Evolutionary conservation across 1,284 basidiomycete genomes (phyloP).

Genomic region (Ustilago tritici): DNA sequence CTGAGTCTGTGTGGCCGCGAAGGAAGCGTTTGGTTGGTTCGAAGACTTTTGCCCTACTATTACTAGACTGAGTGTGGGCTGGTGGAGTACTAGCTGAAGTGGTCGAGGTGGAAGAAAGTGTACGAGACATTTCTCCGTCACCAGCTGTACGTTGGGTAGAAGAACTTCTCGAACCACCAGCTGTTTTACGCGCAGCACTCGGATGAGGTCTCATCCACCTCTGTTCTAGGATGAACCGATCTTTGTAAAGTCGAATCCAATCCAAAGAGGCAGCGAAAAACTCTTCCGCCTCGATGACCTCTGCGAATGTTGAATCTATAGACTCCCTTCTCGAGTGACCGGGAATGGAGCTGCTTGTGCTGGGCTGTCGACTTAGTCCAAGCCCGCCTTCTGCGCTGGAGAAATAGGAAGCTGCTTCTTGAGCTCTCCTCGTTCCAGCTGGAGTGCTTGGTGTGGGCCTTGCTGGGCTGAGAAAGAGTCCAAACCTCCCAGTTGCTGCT

Average conservation of each 20-base stretch:
- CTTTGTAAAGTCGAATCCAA: conserved; percentile 42
- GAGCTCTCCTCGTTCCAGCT: conserved; percentile 36
- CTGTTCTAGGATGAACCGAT: conserved; percentile 36
- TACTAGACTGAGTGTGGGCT: background rate
- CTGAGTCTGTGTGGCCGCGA: conserved; percentile 53
- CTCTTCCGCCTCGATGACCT: conserved; percentile 42
- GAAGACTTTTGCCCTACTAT: conserved; percentile 11
- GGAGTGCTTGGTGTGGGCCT: conserved; percentile 24
- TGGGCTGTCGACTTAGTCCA: conserved; percentile 23
- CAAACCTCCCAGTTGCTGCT: conserved; percentile 36
- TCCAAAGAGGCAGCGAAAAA: conserved; percentile 36
- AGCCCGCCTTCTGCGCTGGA: background rate
- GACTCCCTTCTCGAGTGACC: conserved; percentile 11
- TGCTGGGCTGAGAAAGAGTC: conserved; percentile 44
- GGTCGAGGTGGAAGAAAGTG: conserved; percentile 10
- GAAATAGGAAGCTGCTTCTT: conserved; percentile 35
- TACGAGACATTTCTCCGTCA: conserved; percentile 17
- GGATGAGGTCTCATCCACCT: conserved; percentile 33
- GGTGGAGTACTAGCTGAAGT: background rate
- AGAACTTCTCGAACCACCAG: background rate
- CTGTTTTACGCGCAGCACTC: conserved; percentile 1
- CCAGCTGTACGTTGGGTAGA: background rate
- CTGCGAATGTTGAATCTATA: conserved; percentile 24
- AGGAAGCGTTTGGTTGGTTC: conserved; percentile 47
- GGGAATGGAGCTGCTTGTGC: conserved; percentile 6